These are phyloP conservation scores for Tylopilus intermedius DNA, from an alignment of 768 basidiomycete species.

Conservation along the genomic window DNA sequence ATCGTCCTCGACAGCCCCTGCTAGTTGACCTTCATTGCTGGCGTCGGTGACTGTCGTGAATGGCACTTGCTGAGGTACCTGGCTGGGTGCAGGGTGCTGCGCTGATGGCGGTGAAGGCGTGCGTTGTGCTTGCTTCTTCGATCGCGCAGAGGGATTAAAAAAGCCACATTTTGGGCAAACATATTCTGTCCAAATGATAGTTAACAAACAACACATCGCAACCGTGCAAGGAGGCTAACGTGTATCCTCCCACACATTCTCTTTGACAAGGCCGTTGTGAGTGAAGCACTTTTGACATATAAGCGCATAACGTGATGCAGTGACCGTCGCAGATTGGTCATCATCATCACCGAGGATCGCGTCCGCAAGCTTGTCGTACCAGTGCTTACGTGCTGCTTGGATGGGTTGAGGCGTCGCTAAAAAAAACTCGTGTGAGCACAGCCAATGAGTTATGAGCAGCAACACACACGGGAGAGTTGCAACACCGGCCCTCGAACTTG, in stretches of 20 bases:
- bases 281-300: constrained; percentile 85
- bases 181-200: constrained; percentile 53
- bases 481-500: constrained; percentile 25
- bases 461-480: constrained; percentile 38
- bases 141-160: constrained; percentile 57
- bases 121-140: constrained; percentile 27
- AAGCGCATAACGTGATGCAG: constrained; percentile 64
- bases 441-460: neutral
- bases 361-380: constrained; percentile 88
- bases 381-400: constrained; percentile 60
- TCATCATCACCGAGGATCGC: constrained; percentile 81
- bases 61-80: constrained; percentile 3
- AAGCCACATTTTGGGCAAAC: constrained; percentile 80
- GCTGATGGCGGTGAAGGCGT: constrained; percentile 26
- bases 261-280: constrained; percentile 86
- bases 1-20: constrained; percentile 4
- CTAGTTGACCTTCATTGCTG: neutral
- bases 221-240: constrained; percentile 48
- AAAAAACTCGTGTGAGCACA: constrained; percentile 7
- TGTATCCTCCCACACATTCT: constrained; percentile 73
- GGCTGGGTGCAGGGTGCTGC: constrained; percentile 9
- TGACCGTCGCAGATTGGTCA: constrained; percentile 31
- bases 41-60: neutral
- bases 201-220: neutral
- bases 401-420: constrained; percentile 37